phyloP scores from a whole-genome alignment of 306 rosid species.

The Sophora flavescens region DNA sequence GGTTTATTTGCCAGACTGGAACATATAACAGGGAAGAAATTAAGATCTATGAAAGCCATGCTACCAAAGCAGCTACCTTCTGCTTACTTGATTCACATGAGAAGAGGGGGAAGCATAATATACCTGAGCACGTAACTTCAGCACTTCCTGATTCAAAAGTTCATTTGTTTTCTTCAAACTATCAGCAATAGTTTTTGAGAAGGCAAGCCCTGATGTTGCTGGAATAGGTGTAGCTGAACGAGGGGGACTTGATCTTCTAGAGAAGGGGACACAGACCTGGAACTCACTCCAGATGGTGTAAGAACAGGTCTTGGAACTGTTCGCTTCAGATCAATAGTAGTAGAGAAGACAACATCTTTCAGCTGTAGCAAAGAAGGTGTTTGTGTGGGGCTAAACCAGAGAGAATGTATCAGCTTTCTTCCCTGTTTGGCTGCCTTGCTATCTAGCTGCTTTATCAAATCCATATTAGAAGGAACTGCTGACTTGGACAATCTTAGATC shows the following conservation, averaged over 20 bases:
- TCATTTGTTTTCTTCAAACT: conserved; percentile 95
- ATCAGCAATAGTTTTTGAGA: conserved; percentile 84
- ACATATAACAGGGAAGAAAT: background rate
- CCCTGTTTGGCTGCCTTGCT: conserved; percentile 95
- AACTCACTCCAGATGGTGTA: conserved; percentile 80
- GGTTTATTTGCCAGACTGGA: conserved; percentile 19
- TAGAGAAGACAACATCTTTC: conserved; percentile 87
- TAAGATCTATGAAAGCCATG: background rate
- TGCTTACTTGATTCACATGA: background rate
- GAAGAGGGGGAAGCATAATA: conserved; percentile 33
- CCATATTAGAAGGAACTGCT: conserved; percentile 79
- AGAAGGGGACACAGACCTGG: conserved; percentile 95
- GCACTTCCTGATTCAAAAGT: conserved; percentile 89
- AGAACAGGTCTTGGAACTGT: conserved; percentile 82
- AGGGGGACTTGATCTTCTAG: conserved; percentile 94
- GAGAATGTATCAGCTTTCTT: conserved; percentile 92
- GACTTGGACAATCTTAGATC: conserved; percentile 74
- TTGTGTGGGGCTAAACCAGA: conserved; percentile 78
- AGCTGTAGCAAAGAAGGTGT: conserved; percentile 89
- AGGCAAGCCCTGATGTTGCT: conserved; percentile 90
- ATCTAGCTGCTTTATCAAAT: conserved; percentile 95
- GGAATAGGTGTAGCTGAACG: conserved; percentile 99
- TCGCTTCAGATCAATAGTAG: conserved; percentile 80
- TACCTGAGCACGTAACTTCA: conserved; percentile 86
- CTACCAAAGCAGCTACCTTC: conserved; percentile 13